Base-by-base conservation (phyloP, 1,284 basidiomycete genomes). In the Leccinum griseonigrum region DNA sequence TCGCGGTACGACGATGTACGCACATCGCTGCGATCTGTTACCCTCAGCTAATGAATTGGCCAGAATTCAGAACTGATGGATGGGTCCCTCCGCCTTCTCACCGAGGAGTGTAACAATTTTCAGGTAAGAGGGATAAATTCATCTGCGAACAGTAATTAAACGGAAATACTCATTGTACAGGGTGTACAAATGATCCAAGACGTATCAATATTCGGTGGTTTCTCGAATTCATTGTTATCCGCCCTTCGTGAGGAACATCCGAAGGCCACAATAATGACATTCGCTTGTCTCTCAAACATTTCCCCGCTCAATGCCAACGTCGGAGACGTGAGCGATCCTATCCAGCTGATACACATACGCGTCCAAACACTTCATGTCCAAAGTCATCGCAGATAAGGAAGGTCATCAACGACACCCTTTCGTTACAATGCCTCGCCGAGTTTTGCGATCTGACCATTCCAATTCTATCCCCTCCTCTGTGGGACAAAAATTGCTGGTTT, bases 21-120 rank as follows among this genome's bases (percentile, higher is more conserved):
- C 61, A 22, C 52, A 8, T 43, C 48, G 16, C n/a, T 34, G 31
- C 26, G 26, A 54, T 22, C 40, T 4, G 4, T 29, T 6, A 32
- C 31, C 36, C 59, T 18, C 54, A 54, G 31, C 50, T 71, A 40
- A 74, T 28, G 34, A 4, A 18, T 36, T 8, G 16, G 51, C 53
- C 52, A 90, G 88, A 81, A 84, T 56, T 74, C 72, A 22, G 80
- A 79, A 48, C 66, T 90, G 53, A 86, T 88, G 82, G 90, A 92
- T 56, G 84, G 82, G 5, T 77, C 85, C 9, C 77, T 92, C 58
- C 80, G 91, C 26, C 74, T 79, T 13, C 83, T 90, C 62, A 78
- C 88, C 2, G 91, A 93, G 71, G 89, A 91, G 65, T 90, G 88
- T 68, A 83, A 92, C 70, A 80, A 81, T 56, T 77, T 88, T 8